Evolutionary conservation across 2,329 filamentous ascomycete genomes (phyloP).

Genomic region (Fusarium odoratissimum): DNA sequence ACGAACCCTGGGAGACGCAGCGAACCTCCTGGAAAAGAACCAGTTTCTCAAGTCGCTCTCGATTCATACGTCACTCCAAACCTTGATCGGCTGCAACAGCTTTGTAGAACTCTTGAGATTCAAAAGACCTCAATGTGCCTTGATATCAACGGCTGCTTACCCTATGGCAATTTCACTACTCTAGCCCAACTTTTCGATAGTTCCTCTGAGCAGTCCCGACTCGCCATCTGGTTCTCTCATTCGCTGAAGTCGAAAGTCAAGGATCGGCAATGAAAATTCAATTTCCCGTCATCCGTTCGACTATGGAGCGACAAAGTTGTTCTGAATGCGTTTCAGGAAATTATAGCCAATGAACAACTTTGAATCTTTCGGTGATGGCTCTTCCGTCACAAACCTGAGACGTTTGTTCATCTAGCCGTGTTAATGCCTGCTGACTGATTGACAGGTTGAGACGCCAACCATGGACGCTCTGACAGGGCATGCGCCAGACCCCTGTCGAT

Average conservation of each 20-base stretch:
- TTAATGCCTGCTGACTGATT: constrained; percentile 18
- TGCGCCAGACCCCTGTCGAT: constrained; percentile 17
- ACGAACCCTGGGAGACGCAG: rapidly evolving
- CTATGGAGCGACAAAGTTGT: background rate
- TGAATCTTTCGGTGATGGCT: background rate
- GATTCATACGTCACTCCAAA: rapidly evolving
- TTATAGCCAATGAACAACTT: background rate
- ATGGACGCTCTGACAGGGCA: background rate
- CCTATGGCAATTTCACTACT: background rate
- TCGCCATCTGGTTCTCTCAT: background rate
- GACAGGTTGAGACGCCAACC: constrained; percentile 4
- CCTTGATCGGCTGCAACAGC: rapidly evolving
- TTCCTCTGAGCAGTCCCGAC: background rate
- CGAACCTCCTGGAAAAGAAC: background rate
- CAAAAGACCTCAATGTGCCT: background rate
- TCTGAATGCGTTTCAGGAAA: background rate
- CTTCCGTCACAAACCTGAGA: constrained; percentile 22
- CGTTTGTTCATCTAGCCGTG: background rate
- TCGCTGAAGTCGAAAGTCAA: background rate
- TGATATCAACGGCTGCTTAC: background rate
- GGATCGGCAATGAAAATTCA: background rate
- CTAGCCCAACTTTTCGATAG: background rate
- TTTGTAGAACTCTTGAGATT: background rate
- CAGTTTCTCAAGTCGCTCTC: background rate
- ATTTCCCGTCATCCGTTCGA: background rate